Conservation (phyloP, 1,139 yeast species). For the Magnusiomyces ingens region DNA sequence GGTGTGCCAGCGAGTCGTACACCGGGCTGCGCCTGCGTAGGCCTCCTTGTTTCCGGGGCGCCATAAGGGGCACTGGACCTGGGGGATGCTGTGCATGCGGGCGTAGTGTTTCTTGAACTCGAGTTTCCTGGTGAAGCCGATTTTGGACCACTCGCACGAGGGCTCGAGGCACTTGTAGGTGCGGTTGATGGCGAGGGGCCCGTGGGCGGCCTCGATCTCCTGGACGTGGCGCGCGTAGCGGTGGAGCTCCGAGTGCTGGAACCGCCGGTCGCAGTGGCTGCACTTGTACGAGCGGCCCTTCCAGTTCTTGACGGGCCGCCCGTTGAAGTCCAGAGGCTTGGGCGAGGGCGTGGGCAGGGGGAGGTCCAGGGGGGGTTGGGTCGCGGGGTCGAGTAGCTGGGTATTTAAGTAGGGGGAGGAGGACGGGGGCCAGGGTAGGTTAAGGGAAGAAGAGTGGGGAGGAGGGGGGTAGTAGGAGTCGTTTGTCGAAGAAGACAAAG, state of each 20-base stretch:
- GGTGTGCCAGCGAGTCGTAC: constrained; percentile 77
- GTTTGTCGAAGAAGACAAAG: too few species aligned
- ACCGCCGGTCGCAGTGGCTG: constrained; percentile 25
- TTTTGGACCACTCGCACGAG: constrained; percentile 26
- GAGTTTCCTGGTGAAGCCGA: constrained; percentile 28
- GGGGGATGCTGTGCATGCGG: constrained; percentile 27
- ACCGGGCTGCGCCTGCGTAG: constrained; percentile 25
- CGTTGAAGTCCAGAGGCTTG: constrained; percentile 21
- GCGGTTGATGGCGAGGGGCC: constrained; percentile 21
- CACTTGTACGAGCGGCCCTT: constrained; percentile 27
- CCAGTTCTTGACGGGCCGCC: constrained; percentile 28
- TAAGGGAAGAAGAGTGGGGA: too few species aligned
- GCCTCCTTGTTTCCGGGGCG: constrained; percentile 22
- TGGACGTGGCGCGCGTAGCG: constrained; percentile 23
- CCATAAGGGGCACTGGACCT: constrained; percentile 29
- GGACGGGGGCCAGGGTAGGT: too few species aligned
- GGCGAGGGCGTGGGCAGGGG: too few species aligned
- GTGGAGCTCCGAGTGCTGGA: constrained; percentile 24
- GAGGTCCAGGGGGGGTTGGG: too few species aligned
- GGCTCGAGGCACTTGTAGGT: constrained; percentile 27
- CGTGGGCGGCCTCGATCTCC: constrained; percentile 21
- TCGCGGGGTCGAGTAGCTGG: too few species aligned
- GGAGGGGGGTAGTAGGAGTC: too few species aligned
- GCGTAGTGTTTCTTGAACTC: constrained; percentile 27
- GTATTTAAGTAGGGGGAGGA: too few species aligned